Base-by-base conservation (phyloP, 768 basidiomycete genomes). In the Hemileccinum impolitum region DNA sequence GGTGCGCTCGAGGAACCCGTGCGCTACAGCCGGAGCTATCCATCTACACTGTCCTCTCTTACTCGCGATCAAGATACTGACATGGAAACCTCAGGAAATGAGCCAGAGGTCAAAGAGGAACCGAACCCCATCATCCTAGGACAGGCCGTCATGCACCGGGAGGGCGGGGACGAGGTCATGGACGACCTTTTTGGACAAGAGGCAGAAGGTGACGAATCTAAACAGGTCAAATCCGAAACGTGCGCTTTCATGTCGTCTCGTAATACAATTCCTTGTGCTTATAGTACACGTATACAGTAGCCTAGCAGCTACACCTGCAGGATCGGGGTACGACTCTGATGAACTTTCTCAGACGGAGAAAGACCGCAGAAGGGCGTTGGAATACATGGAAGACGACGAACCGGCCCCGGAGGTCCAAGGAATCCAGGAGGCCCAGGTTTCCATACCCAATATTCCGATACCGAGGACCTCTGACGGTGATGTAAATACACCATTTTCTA, bases 391-490 rank as follows among this genome's bases (percentile, higher is more conserved):
- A 64, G 87, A 89, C 25, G 86, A 89, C 11, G 76, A 78, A 52
- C 78, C 82, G 5, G 74, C 71, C 26, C 78, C 79, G 49, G 70
- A 80, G 8, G 67, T 79, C 1, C 78, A 77, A 50, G 75, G 81
- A 42, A 73, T 78, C 49, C 66, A 71, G 21, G 87, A 90, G 57
- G 88, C 87, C 14, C 72, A 84, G 43, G 81, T 92, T 39, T 74
- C 80, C 26, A 84, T 96, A 57, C 93, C 91, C n/a, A 94, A 95
- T 61, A 76, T 94, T 19, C 90, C 89, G 11, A 78, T 86, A 19
- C 86, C 92, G 45, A 79, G 78, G 58, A 84, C 83, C 54, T 86
- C 88, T 50, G 87, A 94, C 64, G 85, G 84, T 47, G 79, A 87
- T 62, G 94, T 94, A 66, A 72, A 62, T 13, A 42, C 43, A 31